Percentiles rank a stretch among this genome's conserved stretches.
Evolutionary conservation across 306 rosid species (phyloP).

Genomic region (Malus fusca): DNA sequence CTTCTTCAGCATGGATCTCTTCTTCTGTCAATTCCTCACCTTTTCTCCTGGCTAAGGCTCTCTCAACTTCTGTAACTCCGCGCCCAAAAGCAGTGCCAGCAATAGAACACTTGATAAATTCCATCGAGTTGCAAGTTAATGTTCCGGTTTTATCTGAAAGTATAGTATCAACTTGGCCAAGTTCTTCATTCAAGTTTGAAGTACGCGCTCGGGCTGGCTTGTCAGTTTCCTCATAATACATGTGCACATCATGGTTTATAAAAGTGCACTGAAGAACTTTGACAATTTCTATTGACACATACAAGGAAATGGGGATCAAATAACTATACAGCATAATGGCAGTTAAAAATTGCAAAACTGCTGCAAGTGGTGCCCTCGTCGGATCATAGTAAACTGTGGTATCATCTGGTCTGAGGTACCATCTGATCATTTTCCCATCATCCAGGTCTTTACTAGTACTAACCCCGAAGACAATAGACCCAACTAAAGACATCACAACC

Average conservation of each 20-base stretch:
- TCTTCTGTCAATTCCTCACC: slow-evolving; percentile 31
- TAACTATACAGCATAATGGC: slow-evolving; percentile 82
- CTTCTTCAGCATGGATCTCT: slow-evolving; percentile 29
- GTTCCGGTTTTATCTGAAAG: slow-evolving; percentile 98
- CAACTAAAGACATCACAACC: slow-evolving; percentile 52
- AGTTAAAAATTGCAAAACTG: slow-evolving; percentile 72
- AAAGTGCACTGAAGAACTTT: slow-evolving; percentile 85
- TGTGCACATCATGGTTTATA: slow-evolving; percentile 74
- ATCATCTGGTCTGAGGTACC: slow-evolving; percentile 88
- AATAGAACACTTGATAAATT: slow-evolving; percentile 90
- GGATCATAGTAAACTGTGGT: slow-evolving; percentile 64
- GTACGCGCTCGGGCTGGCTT: slow-evolving; percentile 91
- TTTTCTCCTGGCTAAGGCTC: slow-evolving; percentile 62
- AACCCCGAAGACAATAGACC: slow-evolving; percentile 73
- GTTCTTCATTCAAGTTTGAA: slow-evolving; percentile 95
- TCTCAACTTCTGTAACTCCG: slow-evolving; percentile 88
- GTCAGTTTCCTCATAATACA: slow-evolving; percentile 88
- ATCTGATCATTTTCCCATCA: slow-evolving; percentile 58
- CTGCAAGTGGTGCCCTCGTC: slow-evolving; percentile 52
- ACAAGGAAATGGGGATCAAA: slow-evolving; percentile 90
- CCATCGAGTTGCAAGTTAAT: slow-evolving; percentile 96
- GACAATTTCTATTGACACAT: slow-evolving; percentile 93
- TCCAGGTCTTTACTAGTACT: slow-evolving; percentile 53
- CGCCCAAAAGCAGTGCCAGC: slow-evolving; percentile 82
- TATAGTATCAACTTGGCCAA: slow-evolving; percentile 95